A percentile compares a stretch with the other conserved stretches of the same genome.
These are phyloP conservation scores for Exobasidium cylindrosporum DNA, from an alignment of 1,284 basidiomycete species.

Conservation along the genomic window DNA sequence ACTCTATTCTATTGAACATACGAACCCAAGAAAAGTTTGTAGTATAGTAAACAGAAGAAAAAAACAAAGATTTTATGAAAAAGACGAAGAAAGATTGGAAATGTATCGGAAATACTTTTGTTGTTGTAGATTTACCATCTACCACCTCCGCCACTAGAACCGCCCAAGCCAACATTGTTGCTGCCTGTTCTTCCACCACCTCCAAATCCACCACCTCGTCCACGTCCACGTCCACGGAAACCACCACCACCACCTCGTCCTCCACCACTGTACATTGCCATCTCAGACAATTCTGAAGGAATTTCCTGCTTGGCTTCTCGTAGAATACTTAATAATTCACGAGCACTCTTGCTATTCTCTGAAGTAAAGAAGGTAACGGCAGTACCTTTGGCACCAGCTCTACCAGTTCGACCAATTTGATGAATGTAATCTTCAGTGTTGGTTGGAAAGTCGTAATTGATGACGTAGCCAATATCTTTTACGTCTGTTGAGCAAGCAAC, in stretches of 20 bases:
- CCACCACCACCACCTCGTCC: conserved; percentile 38
- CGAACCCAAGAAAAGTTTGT: too few species aligned
- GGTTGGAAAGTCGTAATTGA: conserved; percentile 93
- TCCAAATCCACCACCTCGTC: conserved; percentile 34
- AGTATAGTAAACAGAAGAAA: too few species aligned
- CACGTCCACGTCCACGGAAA: conserved; percentile 35
- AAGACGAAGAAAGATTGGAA: too few species aligned
- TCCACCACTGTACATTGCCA: conserved; percentile 71
- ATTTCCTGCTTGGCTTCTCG: conserved; percentile 84
- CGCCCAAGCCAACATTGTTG: conserved; percentile 1
- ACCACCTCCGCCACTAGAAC: conserved; percentile 13
- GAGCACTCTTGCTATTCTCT: conserved; percentile 88
- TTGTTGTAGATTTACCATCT: conserved; percentile 6
- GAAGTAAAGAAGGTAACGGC: conserved; percentile 86
- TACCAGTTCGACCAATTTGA: conserved; percentile 76
- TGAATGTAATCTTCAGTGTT: conserved; percentile 93
- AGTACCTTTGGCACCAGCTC: conserved; percentile 71
- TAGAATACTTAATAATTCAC: conserved; percentile 83
- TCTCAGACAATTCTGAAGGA: conserved; percentile 76
- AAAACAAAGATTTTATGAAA: too few species aligned
- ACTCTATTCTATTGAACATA: too few species aligned
- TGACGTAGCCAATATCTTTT: conserved; percentile 84
- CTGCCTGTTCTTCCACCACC: conserved; percentile 13
- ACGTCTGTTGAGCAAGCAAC: conserved; percentile 65
- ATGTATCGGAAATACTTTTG: too few species aligned